Base-by-base conservation (phyloP, 805 yeast species). In the Maudiozyma turicensis region DNA sequence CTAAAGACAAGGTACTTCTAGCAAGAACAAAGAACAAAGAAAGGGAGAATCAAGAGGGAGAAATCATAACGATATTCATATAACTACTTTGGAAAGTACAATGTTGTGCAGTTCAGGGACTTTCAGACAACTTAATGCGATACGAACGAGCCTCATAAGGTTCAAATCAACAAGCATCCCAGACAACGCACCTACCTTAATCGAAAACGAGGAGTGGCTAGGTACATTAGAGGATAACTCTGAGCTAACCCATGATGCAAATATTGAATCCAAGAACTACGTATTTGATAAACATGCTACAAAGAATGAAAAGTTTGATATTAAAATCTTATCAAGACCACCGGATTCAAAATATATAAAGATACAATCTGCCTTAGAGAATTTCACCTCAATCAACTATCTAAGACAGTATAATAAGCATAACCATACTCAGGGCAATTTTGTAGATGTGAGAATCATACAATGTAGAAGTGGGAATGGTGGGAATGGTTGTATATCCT, bases 401-500 rank as follows among this genome's bases (percentile, higher is more conserved):
- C 45, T 63, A 3, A 68, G 39, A 64, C 64, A 50, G 59, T 56
- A 52, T 42, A 65, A 57, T 59, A 79, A 58, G 73, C 80, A 52
- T 68, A 72, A 53, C 67, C 76, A 28, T 73, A 71, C 53, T 50
- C 67, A 49, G 54, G 63, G 49, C 68, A 59, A 59, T 67, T 37
- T 83, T 77, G 59, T 68, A 1, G 97, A 90, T 63, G 67, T 87
- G 3, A 76, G 83, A 50, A 74, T 86, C 7, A 73, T 91, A 8
- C 78, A 77, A 48, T 69, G 88, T 8, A 63, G 69, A 3, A 80
- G 95, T 30, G 99, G 99, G 0, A 72, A 70, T 40, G 99, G 99
- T 20, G 99, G 99, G 1, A 74, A 83, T 61, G 99, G 99, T 6
- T 73, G 78, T 33, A 83, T 88, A 0, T 84, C 97, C 0, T 93